Percentiles rank a stretch among this genome's conserved stretches.
Conservation (phyloP, 441 rosid genomes). For the Corymbia calophylla region DNA sequence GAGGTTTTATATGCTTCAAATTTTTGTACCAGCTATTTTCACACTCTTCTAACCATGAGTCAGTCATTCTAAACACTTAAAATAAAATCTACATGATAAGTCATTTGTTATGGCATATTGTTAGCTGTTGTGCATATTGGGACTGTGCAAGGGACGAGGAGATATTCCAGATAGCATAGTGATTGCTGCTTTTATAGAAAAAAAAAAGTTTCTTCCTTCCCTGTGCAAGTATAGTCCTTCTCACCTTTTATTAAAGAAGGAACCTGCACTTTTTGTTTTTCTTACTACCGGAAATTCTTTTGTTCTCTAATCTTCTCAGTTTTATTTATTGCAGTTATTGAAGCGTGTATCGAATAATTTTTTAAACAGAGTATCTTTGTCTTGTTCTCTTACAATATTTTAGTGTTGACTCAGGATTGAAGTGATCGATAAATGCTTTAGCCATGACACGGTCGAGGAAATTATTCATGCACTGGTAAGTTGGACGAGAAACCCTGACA, state of each 20-base stretch:
- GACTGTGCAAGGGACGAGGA: background rate
- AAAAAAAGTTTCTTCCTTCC: background rate
- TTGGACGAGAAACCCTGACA: background rate
- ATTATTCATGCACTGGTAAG: conserved; percentile 70
- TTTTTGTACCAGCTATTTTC: no score
- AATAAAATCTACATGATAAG: background rate
- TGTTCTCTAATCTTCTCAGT: background rate
- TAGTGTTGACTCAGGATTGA: conserved; percentile 46
- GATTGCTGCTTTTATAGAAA: background rate
- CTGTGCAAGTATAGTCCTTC: background rate
- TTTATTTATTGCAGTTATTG: background rate
- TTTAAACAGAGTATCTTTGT: background rate
- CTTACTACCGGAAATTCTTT: background rate
- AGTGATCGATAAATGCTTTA: conserved; percentile 67
- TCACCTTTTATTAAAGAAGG: background rate
- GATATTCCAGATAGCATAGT: background rate
- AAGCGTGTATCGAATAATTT: background rate
- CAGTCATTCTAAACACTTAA: background rate
- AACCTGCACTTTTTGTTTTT: background rate
- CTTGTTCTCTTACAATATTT: background rate
- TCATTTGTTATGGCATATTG: background rate
- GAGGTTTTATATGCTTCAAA: no score
- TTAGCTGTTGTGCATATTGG: background rate
- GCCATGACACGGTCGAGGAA: conserved; percentile 84
- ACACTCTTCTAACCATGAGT: background rate